These are phyloP conservation scores for Orbilia ellipsospora DNA, from an alignment of 2,329 filamentous ascomycete genomes.

Conservation along the genomic window DNA sequence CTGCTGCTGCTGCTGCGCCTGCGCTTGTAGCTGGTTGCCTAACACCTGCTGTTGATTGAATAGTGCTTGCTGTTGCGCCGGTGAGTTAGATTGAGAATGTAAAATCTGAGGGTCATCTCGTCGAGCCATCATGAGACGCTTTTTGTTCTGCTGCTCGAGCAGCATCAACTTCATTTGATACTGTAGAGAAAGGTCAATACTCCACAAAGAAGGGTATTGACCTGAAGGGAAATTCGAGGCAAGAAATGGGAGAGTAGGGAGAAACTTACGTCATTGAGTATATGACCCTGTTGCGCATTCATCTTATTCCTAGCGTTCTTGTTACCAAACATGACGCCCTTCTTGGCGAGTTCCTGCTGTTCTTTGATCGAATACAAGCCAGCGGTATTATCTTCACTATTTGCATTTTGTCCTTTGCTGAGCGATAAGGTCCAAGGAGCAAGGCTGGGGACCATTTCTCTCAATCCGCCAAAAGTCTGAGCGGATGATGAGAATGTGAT, in stretches of 20 bases:
- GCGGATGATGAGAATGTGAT: constrained; percentile 74
- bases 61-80: too few species aligned
- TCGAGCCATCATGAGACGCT: too few species aligned
- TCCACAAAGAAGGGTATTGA: too few species aligned
- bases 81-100: too few species aligned
- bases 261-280: too few species aligned
- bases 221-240: not conserved
- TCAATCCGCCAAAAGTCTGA: constrained; percentile 69
- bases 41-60: not conserved
- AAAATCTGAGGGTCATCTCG: too few species aligned
- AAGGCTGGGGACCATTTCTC: constrained; percentile 69
- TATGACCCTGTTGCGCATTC: constrained; percentile 54
- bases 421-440: constrained; percentile 70
- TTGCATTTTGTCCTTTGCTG: constrained; percentile 57
- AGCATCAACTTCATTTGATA: not conserved
- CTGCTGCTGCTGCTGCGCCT: too few species aligned
- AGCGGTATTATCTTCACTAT: constrained; percentile 27
- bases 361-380: constrained; percentile 51
- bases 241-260: too few species aligned
- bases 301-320: not conserved
- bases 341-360: constrained; percentile 44
- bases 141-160: not conserved
- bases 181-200: not conserved
- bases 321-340: constrained; percentile 14
- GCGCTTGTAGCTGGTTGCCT: constrained; percentile 4